phyloP scores from a whole-genome alignment of 2,329 filamentous ascomycete species.

The Thermochaetoides dissita region DNA sequence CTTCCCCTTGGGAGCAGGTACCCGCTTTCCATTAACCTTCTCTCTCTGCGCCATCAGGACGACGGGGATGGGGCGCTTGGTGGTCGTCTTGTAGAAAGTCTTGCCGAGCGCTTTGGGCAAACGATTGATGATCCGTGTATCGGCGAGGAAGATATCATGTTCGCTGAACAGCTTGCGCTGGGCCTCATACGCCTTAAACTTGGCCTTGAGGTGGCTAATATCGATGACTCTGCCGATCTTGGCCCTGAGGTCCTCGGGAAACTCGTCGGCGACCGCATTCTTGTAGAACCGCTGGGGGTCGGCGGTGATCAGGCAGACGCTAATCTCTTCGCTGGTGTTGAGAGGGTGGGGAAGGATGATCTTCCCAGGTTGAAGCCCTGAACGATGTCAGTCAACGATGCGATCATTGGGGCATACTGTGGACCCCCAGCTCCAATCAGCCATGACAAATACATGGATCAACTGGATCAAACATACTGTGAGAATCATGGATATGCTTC shows the following conservation, averaged over 20 bases:
- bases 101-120: conserved; percentile 75
- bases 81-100: conserved; percentile 73
- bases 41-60: conserved; percentile 48
- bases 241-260: conserved; percentile 51
- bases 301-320: conserved; percentile 63
- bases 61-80: conserved; percentile 79
- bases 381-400: not conserved
- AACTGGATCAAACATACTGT: conserved; percentile 25
- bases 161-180: conserved; percentile 70
- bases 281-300: conserved; percentile 76
- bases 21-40: conserved; percentile 45
- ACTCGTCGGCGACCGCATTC: conserved; percentile 60
- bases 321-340: conserved; percentile 49
- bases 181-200: conserved; percentile 80
- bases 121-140: conserved; percentile 65
- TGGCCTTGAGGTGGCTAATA: conserved; percentile 62
- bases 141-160: conserved; percentile 87
- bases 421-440: no score
- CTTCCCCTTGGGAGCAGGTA: conserved; percentile 43
- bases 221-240: conserved; percentile 68
- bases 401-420: no score
- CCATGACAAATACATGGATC: no score
- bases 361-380: conserved; percentile 62
- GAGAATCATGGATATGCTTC: conserved; percentile 47
- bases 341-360: conserved; percentile 66